Conservation (phyloP, 495 filamentous ascomycete genomes). For the Daldinia decipiens region DNA sequence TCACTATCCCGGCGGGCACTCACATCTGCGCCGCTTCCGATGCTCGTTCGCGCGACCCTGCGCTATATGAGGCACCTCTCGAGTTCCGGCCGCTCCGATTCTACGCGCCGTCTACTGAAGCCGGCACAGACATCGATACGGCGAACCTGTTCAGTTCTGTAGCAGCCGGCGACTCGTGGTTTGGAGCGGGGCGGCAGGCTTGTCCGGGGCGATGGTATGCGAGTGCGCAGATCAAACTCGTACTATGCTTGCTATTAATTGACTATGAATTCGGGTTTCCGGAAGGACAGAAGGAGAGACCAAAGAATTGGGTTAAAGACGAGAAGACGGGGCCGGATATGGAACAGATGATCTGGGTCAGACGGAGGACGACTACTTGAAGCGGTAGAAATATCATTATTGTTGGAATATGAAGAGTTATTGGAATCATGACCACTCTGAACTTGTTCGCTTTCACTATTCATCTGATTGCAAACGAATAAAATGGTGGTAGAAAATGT, state of each 20-base stretch:
- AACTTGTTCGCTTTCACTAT: no score
- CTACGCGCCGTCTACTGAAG: neutral
- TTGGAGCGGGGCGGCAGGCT: neutral
- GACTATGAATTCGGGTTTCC: neutral
- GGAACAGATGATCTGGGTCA: constrained; percentile 10
- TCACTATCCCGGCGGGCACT: neutral
- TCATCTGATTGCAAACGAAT: neutral
- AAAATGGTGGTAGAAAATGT: neutral
- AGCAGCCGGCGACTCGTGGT: constrained; percentile 1
- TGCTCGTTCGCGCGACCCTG: neutral
- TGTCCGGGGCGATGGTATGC: constrained; percentile 8
- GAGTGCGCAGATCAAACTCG: constrained; percentile 7
- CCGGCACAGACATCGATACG: neutral
- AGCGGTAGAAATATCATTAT: neutral
- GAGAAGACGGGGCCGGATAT: constrained; percentile 7
- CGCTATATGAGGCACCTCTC: neutral
- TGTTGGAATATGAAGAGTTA: neutral
- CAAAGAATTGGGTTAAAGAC: constrained; percentile 6
- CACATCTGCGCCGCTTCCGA: neutral
- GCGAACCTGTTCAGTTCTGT: neutral
- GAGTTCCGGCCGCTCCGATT: neutral
- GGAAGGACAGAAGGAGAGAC: neutral
- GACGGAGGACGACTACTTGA: neutral
- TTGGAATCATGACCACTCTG: neutral
- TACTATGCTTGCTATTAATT: neutral